Evolutionary conservation across 352 stramenopile species (phyloP).

Genomic region (Phytophthora melonis): DNA sequence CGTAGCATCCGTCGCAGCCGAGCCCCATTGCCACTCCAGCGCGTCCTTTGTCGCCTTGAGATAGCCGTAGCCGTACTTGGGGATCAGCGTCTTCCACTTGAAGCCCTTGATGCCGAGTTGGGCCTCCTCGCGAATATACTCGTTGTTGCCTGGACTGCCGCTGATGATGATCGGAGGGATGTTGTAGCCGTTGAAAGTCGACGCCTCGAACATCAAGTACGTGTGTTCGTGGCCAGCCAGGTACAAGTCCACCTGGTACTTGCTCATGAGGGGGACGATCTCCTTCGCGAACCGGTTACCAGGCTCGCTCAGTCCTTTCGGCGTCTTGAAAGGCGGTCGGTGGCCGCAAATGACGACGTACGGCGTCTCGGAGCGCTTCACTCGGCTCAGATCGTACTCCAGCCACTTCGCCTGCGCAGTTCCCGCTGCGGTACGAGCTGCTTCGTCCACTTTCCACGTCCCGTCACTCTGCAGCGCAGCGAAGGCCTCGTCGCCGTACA

Average conservation of each 20-base stretch:
- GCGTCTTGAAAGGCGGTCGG: conserved; percentile 77
- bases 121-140: conserved; percentile 64
- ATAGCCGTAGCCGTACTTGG: conserved; percentile 82
- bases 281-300: conserved; percentile 72
- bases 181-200: conserved; percentile 53
- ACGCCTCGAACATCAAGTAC: conserved; percentile 73
- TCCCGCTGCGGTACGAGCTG: conserved; percentile 39
- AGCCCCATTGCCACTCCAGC: conserved; percentile 72
- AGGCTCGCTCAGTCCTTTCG: conserved; percentile 41
- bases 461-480: conserved; percentile 54
- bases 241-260: conserved; percentile 81
- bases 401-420: conserved; percentile 65
- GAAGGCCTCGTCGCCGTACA: conserved; percentile 69
- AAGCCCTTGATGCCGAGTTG: conserved; percentile 64
- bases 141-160: conserved; percentile 79
- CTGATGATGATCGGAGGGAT: conserved; percentile 81
- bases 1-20: conserved; percentile 53
- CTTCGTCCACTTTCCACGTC: conserved; percentile 63
- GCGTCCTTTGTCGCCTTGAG: conserved; percentile 63
- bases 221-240: conserved; percentile 78
- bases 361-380: conserved; percentile 64
- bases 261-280: conserved; percentile 75
- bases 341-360: conserved; percentile 83
- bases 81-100: conserved; percentile 66
- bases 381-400: conserved; percentile 74